Conservation (phyloP, 169 alveolate species). For the Eimeria acervulina region DNA sequence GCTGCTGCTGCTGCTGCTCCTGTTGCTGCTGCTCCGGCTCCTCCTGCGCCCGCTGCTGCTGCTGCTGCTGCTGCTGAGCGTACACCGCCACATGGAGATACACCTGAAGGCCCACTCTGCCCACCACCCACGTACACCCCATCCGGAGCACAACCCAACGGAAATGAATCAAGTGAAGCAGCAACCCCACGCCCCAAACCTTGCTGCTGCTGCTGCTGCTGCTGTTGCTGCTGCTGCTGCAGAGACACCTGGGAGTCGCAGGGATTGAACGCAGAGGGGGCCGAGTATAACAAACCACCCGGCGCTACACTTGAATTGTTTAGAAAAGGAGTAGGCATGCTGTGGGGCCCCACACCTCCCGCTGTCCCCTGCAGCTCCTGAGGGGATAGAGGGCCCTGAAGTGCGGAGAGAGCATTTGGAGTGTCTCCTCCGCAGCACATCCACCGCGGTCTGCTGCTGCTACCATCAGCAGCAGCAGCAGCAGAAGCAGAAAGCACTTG, state of each 20-base stretch:
- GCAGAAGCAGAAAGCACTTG: too few species aligned
- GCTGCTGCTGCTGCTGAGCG: too few species aligned
- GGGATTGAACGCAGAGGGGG: neutral
- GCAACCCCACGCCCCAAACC: too few species aligned
- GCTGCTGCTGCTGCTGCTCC: too few species aligned
- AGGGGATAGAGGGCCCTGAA: constrained; percentile 16
- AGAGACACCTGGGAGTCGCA: constrained; percentile 33
- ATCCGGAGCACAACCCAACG: neutral
- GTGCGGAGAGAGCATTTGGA: neutral
- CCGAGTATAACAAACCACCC: neutral
- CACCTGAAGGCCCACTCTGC: too few species aligned
- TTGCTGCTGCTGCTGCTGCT: constrained; percentile 30
- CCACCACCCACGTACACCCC: neutral
- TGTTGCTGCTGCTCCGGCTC: too few species aligned
- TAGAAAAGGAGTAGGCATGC: neutral
- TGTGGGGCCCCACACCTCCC: neutral
- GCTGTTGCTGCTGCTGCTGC: constrained; percentile 35
- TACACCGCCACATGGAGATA: too few species aligned
- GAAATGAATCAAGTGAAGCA: neutral
- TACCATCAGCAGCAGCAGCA: too few species aligned
- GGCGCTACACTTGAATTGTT: neutral
- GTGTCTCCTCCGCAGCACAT: too few species aligned
- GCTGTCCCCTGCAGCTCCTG: constrained; percentile 28
- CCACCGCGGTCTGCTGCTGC: too few species aligned
- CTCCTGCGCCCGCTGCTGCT: too few species aligned